Conservation (phyloP, 192 early-diverging fungal species). For the Haplosporangium gracile region DNA sequence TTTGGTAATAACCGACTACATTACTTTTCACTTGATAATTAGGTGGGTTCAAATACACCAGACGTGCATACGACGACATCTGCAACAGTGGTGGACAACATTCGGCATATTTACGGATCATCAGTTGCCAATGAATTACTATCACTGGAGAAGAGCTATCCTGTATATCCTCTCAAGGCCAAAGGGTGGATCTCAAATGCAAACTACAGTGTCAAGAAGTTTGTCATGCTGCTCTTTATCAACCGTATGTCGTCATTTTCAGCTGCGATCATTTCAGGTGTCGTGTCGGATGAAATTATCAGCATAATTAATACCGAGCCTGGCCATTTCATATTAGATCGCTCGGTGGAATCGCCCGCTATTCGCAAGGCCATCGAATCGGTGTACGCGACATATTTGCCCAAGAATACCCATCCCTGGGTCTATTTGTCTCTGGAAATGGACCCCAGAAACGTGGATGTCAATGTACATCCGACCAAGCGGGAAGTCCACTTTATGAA, state of each 20-base stretch:
- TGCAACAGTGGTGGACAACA: slow-evolving; percentile 78
- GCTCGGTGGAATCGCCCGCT: slow-evolving; percentile 85
- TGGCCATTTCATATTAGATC: slow-evolving; percentile 63
- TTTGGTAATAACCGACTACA: neutral
- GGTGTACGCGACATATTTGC: slow-evolving; percentile 84
- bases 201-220: slow-evolving; percentile 89
- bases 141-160: slow-evolving; percentile 66
- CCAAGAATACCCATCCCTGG: slow-evolving; percentile 92
- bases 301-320: neutral
- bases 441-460: slow-evolving; percentile 91
- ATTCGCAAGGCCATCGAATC: slow-evolving; percentile 87
- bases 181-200: slow-evolving; percentile 91
- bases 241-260: slow-evolving; percentile 74
- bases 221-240: slow-evolving; percentile 92
- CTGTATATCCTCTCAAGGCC: slow-evolving; percentile 68
- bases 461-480: slow-evolving; percentile 99
- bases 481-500: slow-evolving; percentile 94
- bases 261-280: neutral
- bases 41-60: slow-evolving; percentile 75
- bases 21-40: neutral
- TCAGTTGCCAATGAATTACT: slow-evolving; percentile 85
- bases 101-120: slow-evolving; percentile 88
- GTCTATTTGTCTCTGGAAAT: slow-evolving; percentile 92
- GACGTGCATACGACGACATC: slow-evolving; percentile 82
- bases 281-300: neutral